phyloP scores from a whole-genome alignment of 164 flowering plant genomes.

The Euptelea pleiosperma region DNA sequence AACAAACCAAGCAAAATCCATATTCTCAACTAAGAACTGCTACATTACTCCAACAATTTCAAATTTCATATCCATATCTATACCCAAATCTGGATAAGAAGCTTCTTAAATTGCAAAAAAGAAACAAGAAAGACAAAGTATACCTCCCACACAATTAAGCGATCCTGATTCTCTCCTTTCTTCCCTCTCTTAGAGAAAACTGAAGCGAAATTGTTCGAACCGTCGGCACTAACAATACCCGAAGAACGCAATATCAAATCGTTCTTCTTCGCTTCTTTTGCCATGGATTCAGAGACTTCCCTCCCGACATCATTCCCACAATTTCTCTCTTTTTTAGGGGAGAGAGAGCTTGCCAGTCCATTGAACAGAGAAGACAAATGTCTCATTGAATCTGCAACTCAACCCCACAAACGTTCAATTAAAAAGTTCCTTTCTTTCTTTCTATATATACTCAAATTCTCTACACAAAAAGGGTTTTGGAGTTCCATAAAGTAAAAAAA shows the following conservation, averaged over 20 bases:
- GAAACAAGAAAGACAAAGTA: neutral
- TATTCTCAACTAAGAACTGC: neutral
- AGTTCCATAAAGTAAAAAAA: too few relatives aligned
- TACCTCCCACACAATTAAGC: slow-evolving; percentile 94
- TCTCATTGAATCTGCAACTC: slow-evolving; percentile 42
- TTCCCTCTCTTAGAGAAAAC: slow-evolving; percentile 64
- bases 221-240: slow-evolving; percentile 45
- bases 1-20: slow-evolving; percentile 8
- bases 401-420: neutral
- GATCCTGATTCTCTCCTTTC: slow-evolving; percentile 90
- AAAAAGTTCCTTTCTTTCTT: neutral
- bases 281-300: slow-evolving; percentile 60
- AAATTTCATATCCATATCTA: neutral
- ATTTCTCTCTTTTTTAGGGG: slow-evolving; percentile 39
- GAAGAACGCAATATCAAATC: slow-evolving; percentile 57
- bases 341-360: slow-evolving; percentile 32
- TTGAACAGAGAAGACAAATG: slow-evolving; percentile 29
- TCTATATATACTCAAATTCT: neutral
- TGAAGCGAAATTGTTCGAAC: slow-evolving; percentile 62
- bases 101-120: neutral
- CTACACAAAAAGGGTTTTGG: too few relatives aligned
- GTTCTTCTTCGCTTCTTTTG: slow-evolving; percentile 76
- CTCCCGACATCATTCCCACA: slow-evolving; percentile 38
- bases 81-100: neutral
- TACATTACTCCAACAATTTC: neutral